Conservation (phyloP, 2,329 filamentous ascomycete genomes). For the Cladosporium halotolerans region DNA sequence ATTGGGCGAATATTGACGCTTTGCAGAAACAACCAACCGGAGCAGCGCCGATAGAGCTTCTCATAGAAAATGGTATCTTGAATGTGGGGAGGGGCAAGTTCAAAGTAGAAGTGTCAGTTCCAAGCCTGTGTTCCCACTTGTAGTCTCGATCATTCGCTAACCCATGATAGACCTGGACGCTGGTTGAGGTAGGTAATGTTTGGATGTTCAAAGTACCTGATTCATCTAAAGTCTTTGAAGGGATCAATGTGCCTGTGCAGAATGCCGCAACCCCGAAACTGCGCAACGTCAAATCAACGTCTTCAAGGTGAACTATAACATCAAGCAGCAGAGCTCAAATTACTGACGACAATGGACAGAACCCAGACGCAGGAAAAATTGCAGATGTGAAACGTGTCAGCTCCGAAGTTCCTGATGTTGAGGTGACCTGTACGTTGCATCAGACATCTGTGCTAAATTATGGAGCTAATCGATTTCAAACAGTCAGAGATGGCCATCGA, state of each 20-base stretch:
- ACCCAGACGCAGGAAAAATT: conserved; percentile 14
- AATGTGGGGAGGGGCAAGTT: too few relatives aligned
- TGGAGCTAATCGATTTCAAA: conserved; percentile 1
- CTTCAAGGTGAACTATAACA: conserved; percentile 17
- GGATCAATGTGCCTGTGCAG: conserved; percentile 24
- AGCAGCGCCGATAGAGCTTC: too few relatives aligned
- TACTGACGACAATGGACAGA: conserved; percentile 11
- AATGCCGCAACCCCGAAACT: conserved; percentile 26
- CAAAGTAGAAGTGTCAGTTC: not conserved
- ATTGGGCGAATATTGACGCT: too few relatives aligned
- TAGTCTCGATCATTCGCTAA: not conserved
- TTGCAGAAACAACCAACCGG: too few relatives aligned
- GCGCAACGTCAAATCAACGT: conserved; percentile 29
- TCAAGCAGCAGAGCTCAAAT: not conserved
- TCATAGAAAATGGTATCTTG: too few relatives aligned
- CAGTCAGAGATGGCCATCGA: conserved; percentile 19
- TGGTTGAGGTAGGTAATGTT: conserved; percentile 13
- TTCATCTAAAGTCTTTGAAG: conserved; percentile 11
- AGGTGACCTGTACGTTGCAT: conserved; percentile 18
- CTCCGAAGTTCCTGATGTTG: not conserved
- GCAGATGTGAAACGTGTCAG: conserved; percentile 1
- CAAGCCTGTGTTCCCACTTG: not conserved
- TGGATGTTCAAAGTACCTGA: not conserved
- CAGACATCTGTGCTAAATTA: not conserved
- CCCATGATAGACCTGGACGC: conserved; percentile 13